A percentile compares a stretch with the other conserved stretches of the same genome.
These are phyloP conservation scores for Diaporthe australafricana DNA, from an alignment of 2,329 filamentous ascomycete species.

Conservation along the genomic window DNA sequence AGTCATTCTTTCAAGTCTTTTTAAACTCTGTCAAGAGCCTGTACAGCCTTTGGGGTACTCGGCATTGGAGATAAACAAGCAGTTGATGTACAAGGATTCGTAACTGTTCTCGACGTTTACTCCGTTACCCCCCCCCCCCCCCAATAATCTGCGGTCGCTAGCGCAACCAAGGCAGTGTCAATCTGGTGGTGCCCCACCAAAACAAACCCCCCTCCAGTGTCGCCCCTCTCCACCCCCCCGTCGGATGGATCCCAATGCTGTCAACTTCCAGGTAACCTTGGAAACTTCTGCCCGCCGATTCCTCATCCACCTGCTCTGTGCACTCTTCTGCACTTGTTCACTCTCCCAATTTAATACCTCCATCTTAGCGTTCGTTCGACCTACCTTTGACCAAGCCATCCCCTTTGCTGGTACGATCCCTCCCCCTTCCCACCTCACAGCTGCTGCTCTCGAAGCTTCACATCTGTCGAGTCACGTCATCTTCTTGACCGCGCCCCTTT, in stretches of 20 bases:
- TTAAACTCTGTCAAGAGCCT: background rate
- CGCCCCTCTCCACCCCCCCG: conserved; percentile 22
- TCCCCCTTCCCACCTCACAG: background rate
- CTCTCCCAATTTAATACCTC: conserved; percentile 29
- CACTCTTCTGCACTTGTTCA: conserved; percentile 25
- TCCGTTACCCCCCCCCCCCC: background rate
- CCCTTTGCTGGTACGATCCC: conserved; percentile 30
- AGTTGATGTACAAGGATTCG: conserved; percentile 5
- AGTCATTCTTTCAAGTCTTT: background rate
- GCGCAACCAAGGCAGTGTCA: conserved; percentile 20
- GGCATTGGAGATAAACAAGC: background rate
- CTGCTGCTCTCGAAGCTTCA: conserved; percentile 1
- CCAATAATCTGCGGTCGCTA: conserved; percentile 8
- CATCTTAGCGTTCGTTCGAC: conserved; percentile 28
- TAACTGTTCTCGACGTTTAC: background rate
- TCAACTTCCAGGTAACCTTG: conserved; percentile 34
- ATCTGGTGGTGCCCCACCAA: conserved; percentile 29
- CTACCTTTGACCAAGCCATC: conserved; percentile 19
- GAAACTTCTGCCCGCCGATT: conserved; percentile 31
- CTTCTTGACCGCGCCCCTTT: conserved; percentile 3
- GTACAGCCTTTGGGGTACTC: background rate
- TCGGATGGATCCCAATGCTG: conserved; percentile 24
- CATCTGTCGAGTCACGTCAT: conserved; percentile 35
- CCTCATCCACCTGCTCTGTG: conserved; percentile 31
- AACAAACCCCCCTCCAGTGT: conserved; percentile 21